These are phyloP conservation scores for Penicillium daleae DNA, from an alignment of 495 filamentous ascomycete species.

Conservation along the genomic window DNA sequence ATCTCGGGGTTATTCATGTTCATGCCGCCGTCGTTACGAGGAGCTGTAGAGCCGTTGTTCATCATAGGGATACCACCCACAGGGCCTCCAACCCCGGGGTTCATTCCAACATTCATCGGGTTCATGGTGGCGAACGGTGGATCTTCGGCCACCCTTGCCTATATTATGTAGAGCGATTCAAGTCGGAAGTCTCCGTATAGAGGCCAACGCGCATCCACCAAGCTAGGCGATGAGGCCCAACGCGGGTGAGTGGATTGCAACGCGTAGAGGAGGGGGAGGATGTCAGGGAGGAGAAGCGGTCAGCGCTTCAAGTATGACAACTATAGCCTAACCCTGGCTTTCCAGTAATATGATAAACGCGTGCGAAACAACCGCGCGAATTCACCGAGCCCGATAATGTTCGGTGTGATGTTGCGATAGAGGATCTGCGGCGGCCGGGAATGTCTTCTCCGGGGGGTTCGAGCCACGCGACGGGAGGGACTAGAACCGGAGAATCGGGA, in stretches of 20 bases:
- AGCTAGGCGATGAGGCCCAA: conserved; percentile 40
- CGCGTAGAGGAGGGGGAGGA: conserved; percentile 23
- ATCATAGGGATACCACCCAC: conserved; percentile 74
- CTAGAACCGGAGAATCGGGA: conserved; percentile 47
- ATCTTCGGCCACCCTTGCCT: conserved; percentile 46
- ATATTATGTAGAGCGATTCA: conserved; percentile 30
- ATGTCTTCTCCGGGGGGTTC: conserved; percentile 17
- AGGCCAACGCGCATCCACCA: conserved; percentile 46
- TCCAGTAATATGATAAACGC: conserved; percentile 6
- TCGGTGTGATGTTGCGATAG: conserved; percentile 18
- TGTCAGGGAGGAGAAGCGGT: conserved; percentile 22
- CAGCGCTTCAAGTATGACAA: conserved; percentile 18
- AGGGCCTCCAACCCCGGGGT: conserved; percentile 61
- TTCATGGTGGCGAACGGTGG: conserved; percentile 63
- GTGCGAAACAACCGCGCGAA: conserved; percentile 15
- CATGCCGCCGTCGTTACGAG: conserved; percentile 48
- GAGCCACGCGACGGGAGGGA: conserved; percentile 65
- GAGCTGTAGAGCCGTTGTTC: conserved; percentile 64
- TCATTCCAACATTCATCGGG: conserved; percentile 72
- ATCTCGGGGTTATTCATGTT: conserved; percentile 52
- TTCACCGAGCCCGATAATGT: conserved; percentile 7
- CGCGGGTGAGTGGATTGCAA: conserved; percentile 30
- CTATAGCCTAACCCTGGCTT: not conserved
- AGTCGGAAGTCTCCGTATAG: conserved; percentile 22
- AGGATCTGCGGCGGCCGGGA: conserved; percentile 17